These are phyloP conservation scores for Gaeumannomyces sp. DNA, from an alignment of 2,329 filamentous ascomycete genomes.

Conservation along the genomic window DNA sequence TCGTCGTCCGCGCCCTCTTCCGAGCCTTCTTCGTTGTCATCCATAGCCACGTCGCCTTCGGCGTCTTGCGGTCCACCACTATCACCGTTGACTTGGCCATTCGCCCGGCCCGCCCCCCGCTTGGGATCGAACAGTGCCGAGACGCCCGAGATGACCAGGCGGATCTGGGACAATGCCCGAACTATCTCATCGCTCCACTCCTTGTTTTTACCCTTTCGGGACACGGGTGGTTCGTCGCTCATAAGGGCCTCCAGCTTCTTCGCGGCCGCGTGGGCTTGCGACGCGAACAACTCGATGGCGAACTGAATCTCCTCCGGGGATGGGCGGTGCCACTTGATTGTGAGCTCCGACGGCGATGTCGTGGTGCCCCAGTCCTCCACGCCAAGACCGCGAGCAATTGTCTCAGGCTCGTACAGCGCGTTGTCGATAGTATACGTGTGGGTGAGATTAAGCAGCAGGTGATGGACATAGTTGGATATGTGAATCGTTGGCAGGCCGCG, in stretches of 20 bases:
- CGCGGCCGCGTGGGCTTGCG: slow-evolving; percentile 72
- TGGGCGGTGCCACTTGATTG: slow-evolving; percentile 87
- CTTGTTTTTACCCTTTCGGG: slow-evolving; percentile 90
- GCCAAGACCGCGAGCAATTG: slow-evolving; percentile 64
- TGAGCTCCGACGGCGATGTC: slow-evolving; percentile 68
- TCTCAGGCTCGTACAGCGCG: slow-evolving; percentile 74
- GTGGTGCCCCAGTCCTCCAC: slow-evolving; percentile 78
- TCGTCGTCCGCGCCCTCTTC: slow-evolving; percentile 60
- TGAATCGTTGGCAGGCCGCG: slow-evolving; percentile 90
- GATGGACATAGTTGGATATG: slow-evolving; percentile 96
- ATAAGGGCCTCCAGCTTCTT: slow-evolving; percentile 73
- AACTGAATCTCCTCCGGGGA: slow-evolving; percentile 76
- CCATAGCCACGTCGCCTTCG: slow-evolving; percentile 36
- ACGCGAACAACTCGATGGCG: slow-evolving; percentile 81
- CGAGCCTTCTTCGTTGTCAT: slow-evolving; percentile 47
- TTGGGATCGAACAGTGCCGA: slow-evolving; percentile 83
- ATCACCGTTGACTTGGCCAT: slow-evolving; percentile 36
- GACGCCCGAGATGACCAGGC: slow-evolving; percentile 84
- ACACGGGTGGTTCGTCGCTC: slow-evolving; percentile 72
- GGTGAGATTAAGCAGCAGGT: slow-evolving; percentile 88
- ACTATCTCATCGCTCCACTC: slow-evolving; percentile 98
- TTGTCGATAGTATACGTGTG: slow-evolving; percentile 91
- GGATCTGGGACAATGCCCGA: slow-evolving; percentile 77
- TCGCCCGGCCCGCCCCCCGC: slow-evolving; percentile 41
- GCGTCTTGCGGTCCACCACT: slow-evolving; percentile 29